A percentile compares a stretch with the other conserved stretches of the same genome.
Evolutionary conservation across 2,329 filamentous ascomycete species (phyloP).

Genomic region (Phaeoacremonium minimum): DNA sequence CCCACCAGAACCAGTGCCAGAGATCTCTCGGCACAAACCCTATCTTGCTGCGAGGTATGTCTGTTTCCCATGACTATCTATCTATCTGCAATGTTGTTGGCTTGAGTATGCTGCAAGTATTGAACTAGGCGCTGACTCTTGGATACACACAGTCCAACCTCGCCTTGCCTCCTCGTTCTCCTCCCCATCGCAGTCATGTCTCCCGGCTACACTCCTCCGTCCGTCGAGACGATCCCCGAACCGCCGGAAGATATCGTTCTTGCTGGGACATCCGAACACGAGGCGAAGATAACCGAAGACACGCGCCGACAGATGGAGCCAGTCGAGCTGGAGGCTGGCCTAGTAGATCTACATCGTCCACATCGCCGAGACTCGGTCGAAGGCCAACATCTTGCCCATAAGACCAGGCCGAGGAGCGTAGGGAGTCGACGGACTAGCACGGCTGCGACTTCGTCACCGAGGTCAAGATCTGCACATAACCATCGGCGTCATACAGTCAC

Average conservation of each 20-base stretch:
- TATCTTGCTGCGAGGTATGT: slow-evolving; percentile 1
- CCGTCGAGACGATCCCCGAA: slow-evolving; percentile 8
- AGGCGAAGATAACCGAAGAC: no score
- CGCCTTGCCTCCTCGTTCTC: slow-evolving; percentile 1
- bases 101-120: no score
- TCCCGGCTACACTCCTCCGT: slow-evolving; percentile 4
- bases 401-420: neutral
- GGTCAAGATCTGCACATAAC: neutral
- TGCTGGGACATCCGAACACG: no score
- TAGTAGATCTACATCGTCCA: no score
- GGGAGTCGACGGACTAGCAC: neutral
- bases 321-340: no score
- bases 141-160: neutral
- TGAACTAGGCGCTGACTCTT: no score
- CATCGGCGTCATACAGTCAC: slow-evolving; percentile 6
- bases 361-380: no score
- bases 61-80: neutral
- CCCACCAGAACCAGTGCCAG: no score
- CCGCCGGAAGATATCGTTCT: neutral
- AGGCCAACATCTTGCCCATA: no score
- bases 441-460: neutral
- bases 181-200: slow-evolving; percentile 4
- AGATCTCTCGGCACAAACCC: no score
- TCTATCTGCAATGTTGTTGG: slow-evolving; percentile 5
- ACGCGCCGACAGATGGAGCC: no score